Base-by-base conservation (phyloP, 2,329 filamentous ascomycete species). In the Dactylellina drechsleri region DNA sequence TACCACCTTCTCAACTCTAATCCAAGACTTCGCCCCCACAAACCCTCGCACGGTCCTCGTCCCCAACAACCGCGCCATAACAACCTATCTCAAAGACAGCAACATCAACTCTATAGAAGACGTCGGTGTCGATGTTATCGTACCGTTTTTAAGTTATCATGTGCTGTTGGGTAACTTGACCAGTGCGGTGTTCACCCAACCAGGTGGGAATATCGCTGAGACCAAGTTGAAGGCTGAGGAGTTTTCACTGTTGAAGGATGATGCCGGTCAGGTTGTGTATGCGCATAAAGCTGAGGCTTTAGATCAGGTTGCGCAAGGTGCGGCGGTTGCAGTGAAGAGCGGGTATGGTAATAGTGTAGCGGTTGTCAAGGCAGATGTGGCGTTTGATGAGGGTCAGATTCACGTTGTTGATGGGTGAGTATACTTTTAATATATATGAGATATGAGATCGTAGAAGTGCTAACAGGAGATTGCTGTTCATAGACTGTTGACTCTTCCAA, bases 401-500 rank as follows among this genome's bases (percentile, higher is more conserved):
- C 71, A 75, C 20, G 49, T 75, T 23, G 58, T 75, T 31, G 71
- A 75, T 47, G 71, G 71, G 71, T 75, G 16, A 67, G 70, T 61
- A 49, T 40, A 15, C 6, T 1, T 23, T 20, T 47, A 5, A 1
- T 15, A n/a, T 47, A 47, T 47, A 15, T 16, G 43, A 47, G 7
- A 47, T 47, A 15, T 23, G 40, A n/a, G 31, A 40, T 50, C 2
- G 10, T 10, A 36, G 31, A 36, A 10, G 6, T 36, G 31, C 31
- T 36, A 36, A 36, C 31, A 7, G 1, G 43, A 20, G 52, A 68
- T 40, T 61, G 12, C 26, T 40, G 16, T 13, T 16, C 10, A 52
- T 49, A 68, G 71, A 26, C 41, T 75, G 1, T 50, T 75, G 23
- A 65, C 71, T 15, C 58, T 75, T 4, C 71, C 71, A 10, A 64